Base-by-base conservation (phyloP, 495 filamentous ascomycete genomes). In the Filosporella fistucella region DNA sequence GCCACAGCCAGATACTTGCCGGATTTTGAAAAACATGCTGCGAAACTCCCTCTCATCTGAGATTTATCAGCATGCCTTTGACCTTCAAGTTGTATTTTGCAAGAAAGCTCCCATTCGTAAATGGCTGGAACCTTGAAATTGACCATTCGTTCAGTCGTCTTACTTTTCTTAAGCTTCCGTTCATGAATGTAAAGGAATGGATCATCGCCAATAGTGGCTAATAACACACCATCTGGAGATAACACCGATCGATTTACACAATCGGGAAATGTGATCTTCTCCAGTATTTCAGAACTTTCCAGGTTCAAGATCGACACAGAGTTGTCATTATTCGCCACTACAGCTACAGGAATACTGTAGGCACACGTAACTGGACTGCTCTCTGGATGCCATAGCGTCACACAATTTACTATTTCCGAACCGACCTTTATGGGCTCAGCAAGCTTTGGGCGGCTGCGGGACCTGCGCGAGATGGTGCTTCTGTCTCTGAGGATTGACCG, bases 241-340 rank as follows among this genome's bases (percentile, higher is more conserved):
- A 98, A 82, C 16, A 89, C 81, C 4, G 90, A 87, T 63, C 93
- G 90, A 63, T 98, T 98, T 68, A 96, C 91, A 45, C 77, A 81
- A 52, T 85, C 81, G 30, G 85, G 80, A 49, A 91, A 86, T 5
- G 78, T 69, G 17, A 96, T 64, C 40, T 81, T 74, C 29, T 84
- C 77, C 30, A 91, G 64, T 12, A 80, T 54, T 18, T 45, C 40
- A 14, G 63, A 61, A 11, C 62, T 56, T 35, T 53, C 34, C 7
- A 97, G 70, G 26, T 83, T 84, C 59, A 89, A 89, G 13, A 95
- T 68, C 14, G 81, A 80, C 23, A 97, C 83, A 1, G 86, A 88
- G 59, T 80, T 82, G 62, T 98, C 93, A 61, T 98, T 98, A 65
- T 95, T 96, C 5, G 76, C 63, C 12, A 78, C 56, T 16, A 77